Conservation (phyloP, 2,329 filamentous ascomycete genomes). For the Uncinocarpus reesii region DNA sequence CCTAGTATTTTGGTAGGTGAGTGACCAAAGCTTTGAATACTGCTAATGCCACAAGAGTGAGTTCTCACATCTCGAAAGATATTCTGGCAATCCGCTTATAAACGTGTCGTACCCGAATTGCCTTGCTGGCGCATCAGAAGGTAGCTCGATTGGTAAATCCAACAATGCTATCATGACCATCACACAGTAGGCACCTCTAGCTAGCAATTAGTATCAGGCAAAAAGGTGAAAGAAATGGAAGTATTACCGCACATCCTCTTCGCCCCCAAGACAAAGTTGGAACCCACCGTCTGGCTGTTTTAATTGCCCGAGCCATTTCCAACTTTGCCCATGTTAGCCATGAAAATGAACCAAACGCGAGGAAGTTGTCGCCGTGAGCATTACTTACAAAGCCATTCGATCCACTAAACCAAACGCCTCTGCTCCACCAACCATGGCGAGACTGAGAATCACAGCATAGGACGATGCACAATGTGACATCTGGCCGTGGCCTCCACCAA, state of each 20-base stretch:
- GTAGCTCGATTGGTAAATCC: slow-evolving; percentile 69
- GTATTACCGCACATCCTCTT: slow-evolving; percentile 77
- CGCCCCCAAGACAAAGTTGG: slow-evolving; percentile 70
- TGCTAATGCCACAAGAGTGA: slow-evolving; percentile 7
- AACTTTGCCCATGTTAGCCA: slow-evolving; percentile 36
- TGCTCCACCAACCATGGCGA: slow-evolving; percentile 67
- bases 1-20: slow-evolving; percentile 41
- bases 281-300: slow-evolving; percentile 90
- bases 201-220: slow-evolving; percentile 15
- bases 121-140: slow-evolving; percentile 59
- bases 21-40: not conserved
- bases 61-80: slow-evolving; percentile 65
- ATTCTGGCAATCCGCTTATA: slow-evolving; percentile 63
- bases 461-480: slow-evolving; percentile 77
- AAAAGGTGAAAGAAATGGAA: not conserved
- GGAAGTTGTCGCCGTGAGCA: not conserved
- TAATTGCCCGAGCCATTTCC: slow-evolving; percentile 76
- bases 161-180: slow-evolving; percentile 74
- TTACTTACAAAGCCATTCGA: slow-evolving; percentile 56
- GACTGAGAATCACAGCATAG: slow-evolving; percentile 70
- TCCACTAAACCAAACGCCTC: slow-evolving; percentile 67
- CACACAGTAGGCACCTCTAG: slow-evolving; percentile 81
- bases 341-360: not conserved
- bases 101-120: slow-evolving; percentile 55
- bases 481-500: slow-evolving; percentile 89